phyloP scores from a whole-genome alignment of 768 basidiomycete genomes.

The Tricholoma hemisulphureum region DNA sequence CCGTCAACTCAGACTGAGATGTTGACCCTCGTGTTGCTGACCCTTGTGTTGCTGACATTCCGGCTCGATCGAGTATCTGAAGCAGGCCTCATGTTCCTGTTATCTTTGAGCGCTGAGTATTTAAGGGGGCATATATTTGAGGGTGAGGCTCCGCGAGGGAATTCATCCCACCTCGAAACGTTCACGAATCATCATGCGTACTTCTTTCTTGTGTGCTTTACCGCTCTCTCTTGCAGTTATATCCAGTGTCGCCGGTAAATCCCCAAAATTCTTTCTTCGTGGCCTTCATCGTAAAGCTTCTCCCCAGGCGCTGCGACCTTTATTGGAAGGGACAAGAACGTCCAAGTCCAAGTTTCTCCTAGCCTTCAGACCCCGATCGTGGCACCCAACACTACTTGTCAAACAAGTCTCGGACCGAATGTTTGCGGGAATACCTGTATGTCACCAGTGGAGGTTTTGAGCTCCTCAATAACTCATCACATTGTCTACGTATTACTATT shows the following conservation, averaged over 20 bases:
- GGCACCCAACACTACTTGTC: neutral
- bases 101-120: too few relatives aligned
- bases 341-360: neutral
- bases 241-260: neutral
- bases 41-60: too few relatives aligned
- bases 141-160: too few relatives aligned
- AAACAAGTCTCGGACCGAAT: neutral
- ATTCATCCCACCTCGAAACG: neutral
- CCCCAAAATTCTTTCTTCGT: neutral
- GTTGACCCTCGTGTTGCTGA: too few relatives aligned
- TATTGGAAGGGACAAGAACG: constrained; percentile 1
- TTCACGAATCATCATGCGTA: neutral
- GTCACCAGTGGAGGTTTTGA: neutral
- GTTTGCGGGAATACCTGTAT: constrained; percentile 1
- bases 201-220: neutral
- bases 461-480: too few relatives aligned
- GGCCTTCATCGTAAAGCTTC: neutral
- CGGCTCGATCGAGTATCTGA: too few relatives aligned
- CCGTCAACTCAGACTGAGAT: too few relatives aligned
- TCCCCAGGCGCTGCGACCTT: neutral
- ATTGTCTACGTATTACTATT: neutral
- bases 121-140: too few relatives aligned
- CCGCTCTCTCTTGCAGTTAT: neutral
- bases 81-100: too few relatives aligned
- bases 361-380: neutral